Evolutionary conservation across 1,284 basidiomycete species (phyloP), one percentile per base, ranked within the genome.

Genomic region (Sanghuangporus weigelae): DNA sequence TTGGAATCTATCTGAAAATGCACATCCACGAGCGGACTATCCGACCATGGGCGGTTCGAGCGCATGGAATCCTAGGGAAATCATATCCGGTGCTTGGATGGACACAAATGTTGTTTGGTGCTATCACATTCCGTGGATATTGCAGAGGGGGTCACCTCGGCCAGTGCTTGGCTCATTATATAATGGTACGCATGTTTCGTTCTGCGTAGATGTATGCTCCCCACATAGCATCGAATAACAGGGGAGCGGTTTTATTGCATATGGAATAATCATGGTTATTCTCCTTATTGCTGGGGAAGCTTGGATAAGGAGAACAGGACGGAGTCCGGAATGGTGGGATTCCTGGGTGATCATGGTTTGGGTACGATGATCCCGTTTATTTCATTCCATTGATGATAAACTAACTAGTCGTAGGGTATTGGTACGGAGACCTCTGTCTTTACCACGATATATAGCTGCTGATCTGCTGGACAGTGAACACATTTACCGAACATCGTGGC

Each of bases 1-100:
- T 93, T 58, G 96, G 96, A 6, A 81, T 95, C 64, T 98, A 97
- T 75, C 87, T 98, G 67, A 98, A 96, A 76, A 78, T 96, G 3
- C 96, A 98, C 74, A 87, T 98, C 21, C 83, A 95, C 67, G 93
- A 98, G 75, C 79, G 81, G 66, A 83, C 83, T 0, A 71, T 95
- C 10, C 82, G 95, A 26, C 90, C 91, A 0, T 90, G 83, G 69
- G 84, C 89, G 7, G 90, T 95, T 12, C 76, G 79, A 10, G 74
- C 81, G 1, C 96, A 98, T 70, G 90, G 93, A 0, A 69, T 93
- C 16, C 75, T 98, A 3, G 96, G 96, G 19, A 95, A 92, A 72
- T 69, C 79, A 19, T 98, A 93, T 74, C 95, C 95, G 0, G 78
- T 98, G 61, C 70, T 98, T 16, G 96, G 90, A 19, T 98, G 94